Conservation (phyloP, 768 basidiomycete genomes). For the Lyophyllum decastes region DNA sequence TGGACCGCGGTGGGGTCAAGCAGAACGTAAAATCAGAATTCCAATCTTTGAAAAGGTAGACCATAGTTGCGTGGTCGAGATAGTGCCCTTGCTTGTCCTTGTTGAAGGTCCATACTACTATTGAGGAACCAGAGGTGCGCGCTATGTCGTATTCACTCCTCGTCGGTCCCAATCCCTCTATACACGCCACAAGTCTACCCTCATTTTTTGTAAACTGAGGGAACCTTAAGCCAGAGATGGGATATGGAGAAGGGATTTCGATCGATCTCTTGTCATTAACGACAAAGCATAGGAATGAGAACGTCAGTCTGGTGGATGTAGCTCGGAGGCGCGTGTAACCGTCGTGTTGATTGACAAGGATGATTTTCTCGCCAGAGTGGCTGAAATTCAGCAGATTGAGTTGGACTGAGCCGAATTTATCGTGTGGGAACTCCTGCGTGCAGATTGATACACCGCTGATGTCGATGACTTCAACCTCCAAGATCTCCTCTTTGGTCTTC, state of each 20-base stretch:
- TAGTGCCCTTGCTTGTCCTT: neutral
- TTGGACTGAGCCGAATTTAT: neutral
- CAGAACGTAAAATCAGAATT: constrained; percentile 1
- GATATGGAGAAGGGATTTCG: neutral
- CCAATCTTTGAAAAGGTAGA: neutral
- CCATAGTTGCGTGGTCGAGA: neutral
- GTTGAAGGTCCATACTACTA: constrained; percentile 3
- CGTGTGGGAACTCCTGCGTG: neutral
- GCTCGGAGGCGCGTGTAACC: neutral
- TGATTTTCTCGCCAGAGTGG: constrained; percentile 4
- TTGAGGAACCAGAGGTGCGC: neutral
- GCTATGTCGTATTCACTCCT: neutral
- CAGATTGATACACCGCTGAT: neutral
- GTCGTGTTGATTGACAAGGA: neutral
- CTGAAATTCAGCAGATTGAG: constrained; percentile 1
- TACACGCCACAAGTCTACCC: neutral
- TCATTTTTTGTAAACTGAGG: constrained; percentile 3
- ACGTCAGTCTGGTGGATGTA: neutral
- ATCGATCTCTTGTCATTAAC: neutral
- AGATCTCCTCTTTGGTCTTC: neutral
- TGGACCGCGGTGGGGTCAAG: neutral
- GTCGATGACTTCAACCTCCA: neutral
- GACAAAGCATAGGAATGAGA: neutral
- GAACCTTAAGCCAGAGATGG: neutral
- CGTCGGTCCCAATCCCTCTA: neutral